These are phyloP conservation scores for Laetiporus sulphureus DNA, from an alignment of 1,284 basidiomycete species.

Conservation along the genomic window DNA sequence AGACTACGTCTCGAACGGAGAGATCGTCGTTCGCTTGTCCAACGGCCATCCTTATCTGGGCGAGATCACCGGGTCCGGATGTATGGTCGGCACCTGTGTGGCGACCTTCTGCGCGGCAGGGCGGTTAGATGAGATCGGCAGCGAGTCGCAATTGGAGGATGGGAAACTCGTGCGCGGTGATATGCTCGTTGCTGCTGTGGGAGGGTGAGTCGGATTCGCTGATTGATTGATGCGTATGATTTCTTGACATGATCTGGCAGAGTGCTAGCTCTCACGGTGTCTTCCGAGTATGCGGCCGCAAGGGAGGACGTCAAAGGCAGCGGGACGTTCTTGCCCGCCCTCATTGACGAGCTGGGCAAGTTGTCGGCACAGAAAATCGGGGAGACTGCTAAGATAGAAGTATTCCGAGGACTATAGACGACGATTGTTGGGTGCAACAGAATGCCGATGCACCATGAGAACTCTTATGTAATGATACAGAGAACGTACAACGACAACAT, in stretches of 20 bases:
- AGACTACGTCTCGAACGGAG: constrained; percentile 88
- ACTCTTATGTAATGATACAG: background rate
- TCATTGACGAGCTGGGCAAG: constrained; percentile 78
- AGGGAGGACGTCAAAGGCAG: constrained; percentile 72
- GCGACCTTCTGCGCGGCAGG: constrained; percentile 77
- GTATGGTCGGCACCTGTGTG: constrained; percentile 76
- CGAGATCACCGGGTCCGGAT: constrained; percentile 86
- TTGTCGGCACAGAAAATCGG: constrained; percentile 52
- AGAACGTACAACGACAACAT: too few species aligned
- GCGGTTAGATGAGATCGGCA: constrained; percentile 28
- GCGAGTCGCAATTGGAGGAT: constrained; percentile 20
- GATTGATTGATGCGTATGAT: constrained; percentile 3
- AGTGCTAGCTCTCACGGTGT: constrained; percentile 77
- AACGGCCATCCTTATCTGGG: constrained; percentile 80
- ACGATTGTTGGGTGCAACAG: background rate
- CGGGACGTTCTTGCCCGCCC: constrained; percentile 81
- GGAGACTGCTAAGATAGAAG: constrained; percentile 43
- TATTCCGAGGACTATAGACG: constrained; percentile 14
- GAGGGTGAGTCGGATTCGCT: constrained; percentile 49
- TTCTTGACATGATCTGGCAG: constrained; percentile 31
- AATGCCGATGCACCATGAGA: background rate
- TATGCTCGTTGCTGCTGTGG: constrained; percentile 69
- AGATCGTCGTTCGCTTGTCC: constrained; percentile 53
- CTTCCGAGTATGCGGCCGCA: constrained; percentile 75
- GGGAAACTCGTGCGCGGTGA: constrained; percentile 58